Percentiles rank a stretch among this genome's conserved stretches.
Conservation (phyloP, 352 stramenopile genomes). For the Thraustochytrium striatum region DNA sequence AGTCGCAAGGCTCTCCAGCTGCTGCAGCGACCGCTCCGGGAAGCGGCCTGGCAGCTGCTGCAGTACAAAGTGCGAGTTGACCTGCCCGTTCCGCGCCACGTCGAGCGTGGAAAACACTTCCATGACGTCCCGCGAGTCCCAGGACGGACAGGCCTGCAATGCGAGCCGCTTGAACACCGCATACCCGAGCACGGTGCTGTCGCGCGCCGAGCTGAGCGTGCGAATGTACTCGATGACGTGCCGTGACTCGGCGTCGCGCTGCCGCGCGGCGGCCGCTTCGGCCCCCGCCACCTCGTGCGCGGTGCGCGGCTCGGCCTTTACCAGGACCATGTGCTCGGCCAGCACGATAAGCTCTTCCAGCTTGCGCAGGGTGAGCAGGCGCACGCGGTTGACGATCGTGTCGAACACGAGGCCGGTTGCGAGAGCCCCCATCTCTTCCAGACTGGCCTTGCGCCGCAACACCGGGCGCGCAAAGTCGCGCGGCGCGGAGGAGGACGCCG, state of each 20-base stretch:
- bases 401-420: slow-evolving; percentile 37
- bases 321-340: slow-evolving; percentile 15
- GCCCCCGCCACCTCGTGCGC: too few relatives aligned
- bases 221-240: not conserved
- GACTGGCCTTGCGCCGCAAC: slow-evolving; percentile 30
- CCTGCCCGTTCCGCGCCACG: slow-evolving; percentile 1
- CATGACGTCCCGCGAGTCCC: slow-evolving; percentile 12
- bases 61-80: slow-evolving; percentile 1
- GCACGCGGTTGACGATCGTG: slow-evolving; percentile 23
- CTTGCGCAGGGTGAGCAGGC: slow-evolving; percentile 7
- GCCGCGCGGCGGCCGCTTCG: too few relatives aligned
- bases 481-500: not conserved
- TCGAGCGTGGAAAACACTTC: slow-evolving; percentile 35
- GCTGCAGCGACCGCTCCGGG: not conserved
- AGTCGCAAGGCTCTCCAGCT: slow-evolving; percentile 19
- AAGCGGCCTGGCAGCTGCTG: slow-evolving; percentile 23
- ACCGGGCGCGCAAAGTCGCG: not conserved
- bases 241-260: not conserved
- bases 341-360: slow-evolving; percentile 26
- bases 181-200: not conserved
- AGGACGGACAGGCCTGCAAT: not conserved
- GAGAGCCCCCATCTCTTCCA: slow-evolving; percentile 34
- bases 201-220: too few relatives aligned
- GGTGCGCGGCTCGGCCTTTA: not conserved
- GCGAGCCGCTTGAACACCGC: slow-evolving; percentile 22